Conservation (phyloP, 179 eudicot genomes). For the Corrigiola litoralis region DNA sequence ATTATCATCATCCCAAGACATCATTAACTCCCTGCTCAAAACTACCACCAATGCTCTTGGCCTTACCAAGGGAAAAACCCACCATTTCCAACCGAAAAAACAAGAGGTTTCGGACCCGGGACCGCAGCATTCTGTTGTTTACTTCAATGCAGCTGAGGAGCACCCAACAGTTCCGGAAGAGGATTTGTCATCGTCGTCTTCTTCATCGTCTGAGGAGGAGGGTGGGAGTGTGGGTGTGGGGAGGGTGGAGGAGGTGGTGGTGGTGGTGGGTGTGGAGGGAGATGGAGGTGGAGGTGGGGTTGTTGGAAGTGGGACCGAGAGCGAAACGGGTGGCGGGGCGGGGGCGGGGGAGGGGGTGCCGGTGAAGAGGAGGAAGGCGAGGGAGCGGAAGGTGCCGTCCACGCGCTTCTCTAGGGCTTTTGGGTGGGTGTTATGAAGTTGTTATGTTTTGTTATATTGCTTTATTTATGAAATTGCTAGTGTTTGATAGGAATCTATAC, state of each 20-base stretch:
- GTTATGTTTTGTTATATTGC: neutral
- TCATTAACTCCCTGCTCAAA: conserved; percentile 42
- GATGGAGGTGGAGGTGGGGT: conserved; percentile 79
- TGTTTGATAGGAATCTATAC: neutral
- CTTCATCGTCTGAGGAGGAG: neutral
- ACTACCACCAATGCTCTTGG: conserved; percentile 53
- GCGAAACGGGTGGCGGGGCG: neutral
- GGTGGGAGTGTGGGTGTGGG: conserved; percentile 4
- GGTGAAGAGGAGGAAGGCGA: conserved; percentile 48
- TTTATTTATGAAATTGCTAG: neutral
- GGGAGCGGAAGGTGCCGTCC: conserved; percentile 87
- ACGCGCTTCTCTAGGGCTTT: conserved; percentile 84
- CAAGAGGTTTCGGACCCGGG: too few species aligned
- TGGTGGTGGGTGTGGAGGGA: conserved; percentile 47
- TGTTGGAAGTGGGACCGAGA: neutral
- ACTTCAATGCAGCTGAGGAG: conserved; percentile 23
- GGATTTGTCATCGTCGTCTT: too few species aligned
- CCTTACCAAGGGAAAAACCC: conserved; percentile 66
- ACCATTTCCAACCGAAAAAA: conserved; percentile 8
- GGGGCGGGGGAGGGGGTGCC: conserved; percentile 20
- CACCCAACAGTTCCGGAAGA: neutral
- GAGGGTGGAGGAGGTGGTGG: too few species aligned
- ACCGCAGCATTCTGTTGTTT: conserved; percentile 26
- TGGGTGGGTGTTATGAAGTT: conserved; percentile 59
- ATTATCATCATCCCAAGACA: conserved; percentile 10